Conservation (phyloP, 148 eudicot species). For the Nepenthes gracilis region DNA sequence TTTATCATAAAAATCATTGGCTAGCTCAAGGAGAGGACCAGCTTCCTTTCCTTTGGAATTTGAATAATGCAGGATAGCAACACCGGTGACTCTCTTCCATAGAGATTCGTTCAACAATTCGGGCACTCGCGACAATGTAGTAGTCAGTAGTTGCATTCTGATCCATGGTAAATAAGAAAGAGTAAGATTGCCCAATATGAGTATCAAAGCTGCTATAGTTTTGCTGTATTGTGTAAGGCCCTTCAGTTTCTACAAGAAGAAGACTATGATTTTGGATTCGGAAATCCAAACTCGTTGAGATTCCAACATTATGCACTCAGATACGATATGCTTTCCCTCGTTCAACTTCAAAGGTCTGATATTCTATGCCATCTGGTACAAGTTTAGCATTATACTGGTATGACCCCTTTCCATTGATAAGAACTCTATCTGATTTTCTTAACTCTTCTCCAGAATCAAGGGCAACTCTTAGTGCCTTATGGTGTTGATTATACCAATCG, state of each 20-base stretch:
- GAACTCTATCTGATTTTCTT: too few species aligned
- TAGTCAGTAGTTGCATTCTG: constrained; percentile 91
- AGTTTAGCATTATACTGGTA: too few species aligned
- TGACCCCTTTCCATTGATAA: too few species aligned
- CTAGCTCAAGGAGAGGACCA: constrained; percentile 90
- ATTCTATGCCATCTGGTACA: too few species aligned
- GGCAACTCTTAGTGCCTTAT: too few species aligned
- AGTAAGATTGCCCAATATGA: constrained; percentile 94
- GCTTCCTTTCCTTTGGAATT: constrained; percentile 74
- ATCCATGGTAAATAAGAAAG: constrained; percentile 92
- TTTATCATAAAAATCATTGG: constrained; percentile 54
- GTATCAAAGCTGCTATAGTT: constrained; percentile 69
- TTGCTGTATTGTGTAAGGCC: constrained; percentile 62
- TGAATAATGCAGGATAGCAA: constrained; percentile 77
- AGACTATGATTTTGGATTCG: constrained; percentile 73
- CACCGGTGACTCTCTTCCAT: constrained; percentile 90
- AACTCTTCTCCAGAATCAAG: too few species aligned
- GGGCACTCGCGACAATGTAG: constrained; percentile 91
- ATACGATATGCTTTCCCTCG: constrained; percentile 84
- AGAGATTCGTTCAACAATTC: constrained; percentile 63
- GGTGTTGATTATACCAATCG: too few species aligned
- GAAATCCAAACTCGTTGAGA: constrained; percentile 82
- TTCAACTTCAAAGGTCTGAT: too few species aligned
- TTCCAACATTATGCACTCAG: constrained; percentile 80
- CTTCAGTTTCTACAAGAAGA: constrained; percentile 85